Percentiles rank a stretch among this genome's conserved stretches.
Evolutionary conservation across 371 early-diverging fungal genomes (phyloP).

Genomic region (Lichtheimia ramosa): DNA sequence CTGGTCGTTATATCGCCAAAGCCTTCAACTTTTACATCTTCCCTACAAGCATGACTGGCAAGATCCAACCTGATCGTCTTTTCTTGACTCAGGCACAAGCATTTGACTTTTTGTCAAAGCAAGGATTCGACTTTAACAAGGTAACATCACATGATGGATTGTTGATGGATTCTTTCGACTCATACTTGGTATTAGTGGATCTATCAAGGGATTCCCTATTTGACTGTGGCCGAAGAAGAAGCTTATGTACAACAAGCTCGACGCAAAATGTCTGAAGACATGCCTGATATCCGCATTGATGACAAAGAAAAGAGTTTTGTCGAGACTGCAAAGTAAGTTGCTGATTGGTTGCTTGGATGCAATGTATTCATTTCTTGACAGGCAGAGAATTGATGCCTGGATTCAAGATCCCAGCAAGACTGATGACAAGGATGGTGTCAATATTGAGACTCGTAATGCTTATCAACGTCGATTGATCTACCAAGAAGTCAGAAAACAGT

Average conservation of each 20-base stretch:
- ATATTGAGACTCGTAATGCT: conserved; percentile 50
- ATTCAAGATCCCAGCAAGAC: conserved; percentile 26
- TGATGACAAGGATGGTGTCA: conserved; percentile 36
- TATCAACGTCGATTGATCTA: conserved; percentile 68
- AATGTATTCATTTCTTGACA: conserved; percentile 9
- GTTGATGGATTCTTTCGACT: not conserved
- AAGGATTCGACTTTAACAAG: conserved; percentile 86
- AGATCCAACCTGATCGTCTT: conserved; percentile 61
- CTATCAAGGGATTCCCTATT: conserved; percentile 75
- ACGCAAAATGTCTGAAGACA: conserved; percentile 45
- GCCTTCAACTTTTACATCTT: conserved; percentile 92
- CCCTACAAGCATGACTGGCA: conserved; percentile 63
- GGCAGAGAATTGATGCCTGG: conserved; percentile 51
- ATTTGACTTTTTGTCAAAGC: conserved; percentile 76
- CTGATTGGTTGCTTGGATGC: not conserved
- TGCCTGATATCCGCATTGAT: conserved; percentile 64
- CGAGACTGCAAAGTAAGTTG: conserved; percentile 36
- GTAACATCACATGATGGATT: conserved; percentile 10
- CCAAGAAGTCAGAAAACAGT: conserved; percentile 67
- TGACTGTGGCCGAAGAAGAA: conserved; percentile 68
- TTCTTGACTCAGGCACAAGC: conserved; percentile 72
- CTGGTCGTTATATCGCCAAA: conserved; percentile 69
- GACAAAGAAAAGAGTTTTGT: conserved; percentile 59
- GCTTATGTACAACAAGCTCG: conserved; percentile 43
- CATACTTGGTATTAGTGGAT: conserved; percentile 40